Evolutionary conservation across 164 flowering plant genomes (phyloP).

Genomic region (Buxus sempervirens): DNA sequence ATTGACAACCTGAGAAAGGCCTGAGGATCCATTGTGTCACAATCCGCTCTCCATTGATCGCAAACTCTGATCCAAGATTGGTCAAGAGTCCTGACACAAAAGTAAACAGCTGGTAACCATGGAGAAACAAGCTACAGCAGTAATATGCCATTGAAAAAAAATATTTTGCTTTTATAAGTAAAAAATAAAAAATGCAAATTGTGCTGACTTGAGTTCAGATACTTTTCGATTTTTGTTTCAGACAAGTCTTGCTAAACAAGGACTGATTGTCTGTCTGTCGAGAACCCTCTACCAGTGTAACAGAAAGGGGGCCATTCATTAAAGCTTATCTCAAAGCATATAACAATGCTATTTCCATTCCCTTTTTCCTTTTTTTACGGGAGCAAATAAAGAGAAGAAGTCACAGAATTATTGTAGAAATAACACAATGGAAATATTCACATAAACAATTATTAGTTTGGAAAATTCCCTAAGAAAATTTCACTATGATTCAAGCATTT

Average conservation of each 20-base stretch:
- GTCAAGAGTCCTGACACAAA: conserved; percentile 20
- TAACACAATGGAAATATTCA: not conserved
- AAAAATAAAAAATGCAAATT: not conserved
- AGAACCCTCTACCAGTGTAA: not conserved
- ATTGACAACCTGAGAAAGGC: conserved; percentile 76
- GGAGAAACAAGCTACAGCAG: not conserved
- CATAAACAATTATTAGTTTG: not conserved
- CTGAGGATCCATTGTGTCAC: conserved; percentile 78
- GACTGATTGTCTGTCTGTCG: not conserved
- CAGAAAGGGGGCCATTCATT: not conserved
- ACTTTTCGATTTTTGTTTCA: not conserved
- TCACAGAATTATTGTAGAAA: not conserved
- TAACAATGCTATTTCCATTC: too few relatives aligned
- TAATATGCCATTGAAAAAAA: not conserved
- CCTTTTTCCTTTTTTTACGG: too few relatives aligned
- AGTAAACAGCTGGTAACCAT: not conserved
- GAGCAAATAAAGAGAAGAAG: not conserved
- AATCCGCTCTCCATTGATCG: conserved; percentile 31
- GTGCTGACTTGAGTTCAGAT: not conserved
- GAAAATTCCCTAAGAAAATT: not conserved
- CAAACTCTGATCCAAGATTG: conserved; percentile 1
- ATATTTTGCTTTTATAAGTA: not conserved
- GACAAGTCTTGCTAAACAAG: not conserved
- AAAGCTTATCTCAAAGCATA: not conserved
- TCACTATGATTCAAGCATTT: too few relatives aligned